Evolutionary conservation across 2,329 filamentous ascomycete genomes (phyloP).

Genomic region (Geosmithia putterillii): DNA sequence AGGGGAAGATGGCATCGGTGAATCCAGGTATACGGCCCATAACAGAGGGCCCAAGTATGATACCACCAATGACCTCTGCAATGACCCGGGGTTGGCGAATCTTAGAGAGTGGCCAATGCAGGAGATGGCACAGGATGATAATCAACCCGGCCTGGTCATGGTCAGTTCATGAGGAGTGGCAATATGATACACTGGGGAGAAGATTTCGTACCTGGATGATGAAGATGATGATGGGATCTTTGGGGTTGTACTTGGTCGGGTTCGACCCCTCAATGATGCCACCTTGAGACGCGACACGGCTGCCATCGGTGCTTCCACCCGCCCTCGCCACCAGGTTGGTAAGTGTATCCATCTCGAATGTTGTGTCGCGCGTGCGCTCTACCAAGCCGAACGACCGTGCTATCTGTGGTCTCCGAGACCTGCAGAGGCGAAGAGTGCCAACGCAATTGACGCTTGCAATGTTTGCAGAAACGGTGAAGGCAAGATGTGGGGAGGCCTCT

Average conservation of each 20-base stretch:
- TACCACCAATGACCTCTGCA: constrained; percentile 74
- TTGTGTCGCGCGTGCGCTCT: no score
- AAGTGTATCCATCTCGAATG: background rate
- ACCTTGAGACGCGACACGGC: constrained; percentile 25
- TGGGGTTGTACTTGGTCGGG: constrained; percentile 55
- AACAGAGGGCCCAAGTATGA: constrained; percentile 75
- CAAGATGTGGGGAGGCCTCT: no score
- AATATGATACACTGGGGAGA: constrained; percentile 1
- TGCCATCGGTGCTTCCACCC: background rate
- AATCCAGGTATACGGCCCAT: constrained; percentile 81
- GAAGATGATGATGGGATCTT: constrained; percentile 63
- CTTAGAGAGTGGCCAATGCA: constrained; percentile 67
- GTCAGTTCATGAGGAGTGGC: background rate
- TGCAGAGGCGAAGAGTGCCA: no score
- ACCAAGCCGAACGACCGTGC: no score
- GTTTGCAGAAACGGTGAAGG: no score
- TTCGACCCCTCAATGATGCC: constrained; percentile 63
- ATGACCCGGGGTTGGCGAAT: constrained; percentile 74
- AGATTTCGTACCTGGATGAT: constrained; percentile 50
- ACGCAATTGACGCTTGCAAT: no score
- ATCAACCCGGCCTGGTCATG: constrained; percentile 25
- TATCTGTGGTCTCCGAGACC: no score
- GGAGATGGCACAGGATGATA: constrained; percentile 32
- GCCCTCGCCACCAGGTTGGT: background rate
- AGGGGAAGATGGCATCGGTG: constrained; percentile 62